Base-by-base conservation (phyloP, 78 protist species). In the Anaeramoeba flamelloides region DNA sequence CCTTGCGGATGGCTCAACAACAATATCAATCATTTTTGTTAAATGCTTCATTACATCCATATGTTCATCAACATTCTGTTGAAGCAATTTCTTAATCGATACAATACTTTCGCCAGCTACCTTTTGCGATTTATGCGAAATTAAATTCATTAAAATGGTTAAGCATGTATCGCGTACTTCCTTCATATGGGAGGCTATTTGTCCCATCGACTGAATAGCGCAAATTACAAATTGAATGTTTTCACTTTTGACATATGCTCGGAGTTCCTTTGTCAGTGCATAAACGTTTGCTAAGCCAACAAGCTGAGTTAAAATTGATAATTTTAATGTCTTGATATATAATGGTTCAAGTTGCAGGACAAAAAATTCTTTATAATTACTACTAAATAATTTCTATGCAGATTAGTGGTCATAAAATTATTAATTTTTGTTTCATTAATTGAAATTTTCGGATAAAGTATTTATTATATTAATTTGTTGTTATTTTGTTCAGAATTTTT, bases 1-100 rank as follows among this genome's bases (percentile, higher is more conserved):
- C 38, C 83, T 77, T 22, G 87, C 83, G 31, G 31, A 1, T 30
- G 82, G 40, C 32, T n/a, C 75, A 30, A 2, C 1, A 41, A 36
- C 75, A 12, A 34, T 30, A 33, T 8, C 41, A 64, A 84, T 79
- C 41, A 34, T 32, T 36, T 31, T 1, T 34, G 74, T 41, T 37
- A 84, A 38, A 36, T 64, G 80, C 8, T 8, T 53, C 8, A 53
- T 53, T 8, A 53, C 17, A 53, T 53, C 69, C 8, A 53, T 53
- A 53, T 53, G 69, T 53, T 53, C 69, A 53, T 53, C 69, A 26
- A 17, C 34, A 26, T 53, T 53, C 17, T 53, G 69, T 53, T 53
- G 69, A 26, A 53, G 17, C 34, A 53, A 17, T 53, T 17, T 53
- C 17, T 53, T 53, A 26, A 53, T 53, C 69, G 8, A 8, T 17